phyloP scores from a whole-genome alignment of 306 rosid genomes.

The Carpinus viminea region DNA sequence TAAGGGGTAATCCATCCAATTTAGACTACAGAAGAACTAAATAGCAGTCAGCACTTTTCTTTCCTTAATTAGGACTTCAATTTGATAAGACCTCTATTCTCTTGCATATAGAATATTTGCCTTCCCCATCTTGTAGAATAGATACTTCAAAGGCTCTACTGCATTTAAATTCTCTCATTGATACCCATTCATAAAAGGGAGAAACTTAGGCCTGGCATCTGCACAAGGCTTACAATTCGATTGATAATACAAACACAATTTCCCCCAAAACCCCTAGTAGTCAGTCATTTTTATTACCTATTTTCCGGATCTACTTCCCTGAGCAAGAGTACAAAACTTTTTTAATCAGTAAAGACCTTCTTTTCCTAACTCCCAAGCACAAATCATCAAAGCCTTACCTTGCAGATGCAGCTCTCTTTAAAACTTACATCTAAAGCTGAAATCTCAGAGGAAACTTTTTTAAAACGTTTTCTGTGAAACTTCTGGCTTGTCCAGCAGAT shows the following conservation, averaged over 20 bases:
- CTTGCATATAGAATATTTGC: background rate
- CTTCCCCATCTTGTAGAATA: background rate
- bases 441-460: background rate
- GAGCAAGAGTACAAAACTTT: background rate
- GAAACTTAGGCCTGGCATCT: background rate
- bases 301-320: background rate
- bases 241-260: background rate
- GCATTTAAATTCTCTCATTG: background rate
- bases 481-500: background rate
- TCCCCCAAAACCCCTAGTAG: background rate
- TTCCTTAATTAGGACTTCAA: background rate
- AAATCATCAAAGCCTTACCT: background rate
- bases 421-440: background rate
- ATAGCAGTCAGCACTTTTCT: background rate
- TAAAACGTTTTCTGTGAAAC: background rate
- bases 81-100: background rate
- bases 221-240: background rate
- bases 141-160: background rate
- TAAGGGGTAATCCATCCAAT: background rate
- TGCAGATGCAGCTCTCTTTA: background rate
- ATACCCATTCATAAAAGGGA: background rate
- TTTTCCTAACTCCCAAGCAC: background rate
- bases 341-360: background rate
- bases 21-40: background rate
- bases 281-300: background rate